Conservation (phyloP, 2,329 filamentous ascomycete genomes). For the Fusarium hostae region DNA sequence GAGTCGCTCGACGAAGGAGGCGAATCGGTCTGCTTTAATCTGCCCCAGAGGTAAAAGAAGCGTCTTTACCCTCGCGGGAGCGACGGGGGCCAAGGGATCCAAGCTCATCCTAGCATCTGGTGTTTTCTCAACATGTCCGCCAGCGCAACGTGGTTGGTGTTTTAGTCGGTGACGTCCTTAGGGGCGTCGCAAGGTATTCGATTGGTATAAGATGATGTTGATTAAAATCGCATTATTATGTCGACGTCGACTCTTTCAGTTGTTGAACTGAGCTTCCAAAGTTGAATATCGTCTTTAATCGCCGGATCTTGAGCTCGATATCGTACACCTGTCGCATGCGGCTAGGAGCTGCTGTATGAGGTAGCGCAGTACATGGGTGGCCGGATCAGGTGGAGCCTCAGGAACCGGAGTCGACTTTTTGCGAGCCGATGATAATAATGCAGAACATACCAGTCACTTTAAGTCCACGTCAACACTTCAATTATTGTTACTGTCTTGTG, state of each 20-base stretch:
- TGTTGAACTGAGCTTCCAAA: constrained; percentile 9
- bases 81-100: constrained; percentile 90
- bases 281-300: constrained; percentile 14
- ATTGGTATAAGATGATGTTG: background rate
- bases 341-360: constrained; percentile 42
- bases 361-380: constrained; percentile 27
- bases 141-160: constrained; percentile 29
- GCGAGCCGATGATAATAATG: constrained; percentile 37
- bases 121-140: constrained; percentile 49
- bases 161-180: constrained; percentile 30
- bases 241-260: constrained; percentile 3
- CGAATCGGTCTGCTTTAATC: constrained; percentile 84
- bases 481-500: background rate
- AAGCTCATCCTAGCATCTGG: constrained; percentile 77
- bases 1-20: constrained; percentile 80
- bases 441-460: constrained; percentile 14
- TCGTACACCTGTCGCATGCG: constrained; percentile 46
- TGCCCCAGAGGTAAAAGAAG: constrained; percentile 87
- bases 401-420: constrained; percentile 45
- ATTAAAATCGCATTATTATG: constrained; percentile 33
- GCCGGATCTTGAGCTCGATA: constrained; percentile 33
- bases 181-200: constrained; percentile 22
- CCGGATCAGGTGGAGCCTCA: constrained; percentile 36
- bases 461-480: constrained; percentile 13
- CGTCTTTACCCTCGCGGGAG: constrained; percentile 89